Conservation (phyloP, 192 early-diverging fungal species). For the Neocallimastix lanati region DNA sequence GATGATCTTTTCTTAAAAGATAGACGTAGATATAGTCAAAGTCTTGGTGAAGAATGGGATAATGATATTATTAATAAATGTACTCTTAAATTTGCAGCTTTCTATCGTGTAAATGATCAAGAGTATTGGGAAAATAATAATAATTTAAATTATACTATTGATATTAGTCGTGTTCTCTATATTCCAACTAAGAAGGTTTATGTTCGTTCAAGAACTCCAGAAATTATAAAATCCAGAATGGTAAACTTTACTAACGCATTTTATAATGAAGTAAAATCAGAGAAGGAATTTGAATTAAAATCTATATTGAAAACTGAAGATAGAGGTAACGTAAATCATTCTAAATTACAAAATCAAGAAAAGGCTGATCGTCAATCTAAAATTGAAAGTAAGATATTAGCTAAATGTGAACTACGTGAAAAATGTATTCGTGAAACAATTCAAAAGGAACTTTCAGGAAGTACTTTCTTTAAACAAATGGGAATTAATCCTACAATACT, state of each 20-base stretch:
- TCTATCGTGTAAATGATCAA: neutral
- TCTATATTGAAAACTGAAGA: neutral
- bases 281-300: neutral
- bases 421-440: neutral
- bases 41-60: neutral
- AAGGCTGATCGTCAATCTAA: neutral
- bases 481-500: neutral
- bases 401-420: neutral
- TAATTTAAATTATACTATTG: neutral
- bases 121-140: neutral
- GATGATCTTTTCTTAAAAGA: neutral
- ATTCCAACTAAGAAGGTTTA: neutral
- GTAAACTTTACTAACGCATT: neutral
- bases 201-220: neutral
- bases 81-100: neutral
- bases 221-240: neutral
- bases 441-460: neutral
- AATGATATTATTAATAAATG: neutral
- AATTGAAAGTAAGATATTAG: neutral
- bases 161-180: neutral
- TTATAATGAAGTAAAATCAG: neutral
- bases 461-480: neutral
- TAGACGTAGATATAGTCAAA: neutral
- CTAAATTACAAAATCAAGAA: too few relatives aligned
- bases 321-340: too few relatives aligned